Evolutionary conservation across 139 green algal species (phyloP), one percentile per base, ranked within the genome.

Genomic region (Protoeuglena noctilucae): DNA sequence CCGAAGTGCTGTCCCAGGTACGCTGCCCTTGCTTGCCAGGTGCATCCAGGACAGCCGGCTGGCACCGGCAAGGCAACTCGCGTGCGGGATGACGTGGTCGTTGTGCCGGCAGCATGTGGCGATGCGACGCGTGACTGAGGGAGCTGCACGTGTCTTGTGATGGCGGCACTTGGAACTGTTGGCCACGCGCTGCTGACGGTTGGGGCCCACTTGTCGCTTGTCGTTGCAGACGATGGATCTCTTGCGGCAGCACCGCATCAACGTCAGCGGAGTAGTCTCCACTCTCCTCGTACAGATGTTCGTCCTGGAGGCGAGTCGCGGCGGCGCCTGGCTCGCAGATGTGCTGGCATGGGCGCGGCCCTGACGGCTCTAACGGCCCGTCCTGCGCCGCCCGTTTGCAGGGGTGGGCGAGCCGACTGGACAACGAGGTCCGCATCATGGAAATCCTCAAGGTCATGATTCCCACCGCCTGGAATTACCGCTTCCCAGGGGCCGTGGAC

Each of bases 371-470:
- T n/a, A n/a, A n/a, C n/a, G n/a, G n/a, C n/a, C n/a, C n/a, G n/a
- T n/a, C n/a, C n/a, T n/a, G n/a, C n/a, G n/a, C n/a, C n/a, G n/a
- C n/a, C n/a, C n/a, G n/a, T n/a, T n/a, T n/a, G n/a, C n/a, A 94
- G 68, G 83, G 83, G 39, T 93, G 86, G 86, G 81, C 70, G 52
- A 76, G 54, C 30, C 77, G 84, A 72, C 77, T 94, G 9, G 72
- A 94, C 63, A 85, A 85, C 1, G 85, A 93, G 56, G 73, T 94
- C 43, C 69, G 71, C 53, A 88, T 94, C 54, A 66, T 94, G 66
- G 81, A 89, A 56, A 68, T 57, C 24, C 65, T 85, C 56, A 49
- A 62, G 0, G 71, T 77, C 54, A 63, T 79, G 64, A 53, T 85
- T 53, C 53, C 51, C 7, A 48, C 65, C 51, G 52, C 55, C 2